A percentile compares a stretch with the other conserved stretches of the same genome.
Conservation (phyloP, 2,329 filamentous ascomycete genomes). For the Macroventuria anomochaeta region DNA sequence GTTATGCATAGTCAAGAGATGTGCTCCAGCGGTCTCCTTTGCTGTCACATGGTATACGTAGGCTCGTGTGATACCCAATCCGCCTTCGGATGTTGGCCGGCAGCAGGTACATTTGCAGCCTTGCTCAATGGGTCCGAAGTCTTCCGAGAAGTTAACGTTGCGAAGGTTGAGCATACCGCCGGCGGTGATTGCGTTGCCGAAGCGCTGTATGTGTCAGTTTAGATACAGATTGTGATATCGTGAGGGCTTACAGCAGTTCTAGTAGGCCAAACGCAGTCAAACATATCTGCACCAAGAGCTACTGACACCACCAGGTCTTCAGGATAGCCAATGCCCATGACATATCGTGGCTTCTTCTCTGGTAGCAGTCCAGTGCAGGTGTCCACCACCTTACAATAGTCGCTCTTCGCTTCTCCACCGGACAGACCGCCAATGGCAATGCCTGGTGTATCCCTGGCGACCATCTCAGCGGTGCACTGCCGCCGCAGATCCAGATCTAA, state of each 20-base stretch:
- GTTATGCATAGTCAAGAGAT: slow-evolving; percentile 89
- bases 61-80: slow-evolving; percentile 82
- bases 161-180: slow-evolving; percentile 84
- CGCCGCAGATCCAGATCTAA: slow-evolving; percentile 84
- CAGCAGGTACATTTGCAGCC: slow-evolving; percentile 85
- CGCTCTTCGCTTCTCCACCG: slow-evolving; percentile 90
- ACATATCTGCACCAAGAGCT: slow-evolving; percentile 97
- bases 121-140: slow-evolving; percentile 84
- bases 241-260: slow-evolving; percentile 72
- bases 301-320: slow-evolving; percentile 94
- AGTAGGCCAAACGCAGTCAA: slow-evolving; percentile 99
- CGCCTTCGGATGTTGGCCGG: slow-evolving; percentile 67
- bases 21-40: slow-evolving; percentile 93
- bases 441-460: slow-evolving; percentile 87
- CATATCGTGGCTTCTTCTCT: slow-evolving; percentile 92
- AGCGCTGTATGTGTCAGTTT: slow-evolving; percentile 60
- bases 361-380: slow-evolving; percentile 86
- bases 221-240: not conserved
- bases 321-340: slow-evolving; percentile 98
- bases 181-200: slow-evolving; percentile 90
- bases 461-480: slow-evolving; percentile 86
- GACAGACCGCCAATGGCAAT: slow-evolving; percentile 96
- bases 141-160: slow-evolving; percentile 74
- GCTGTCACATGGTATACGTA: slow-evolving; percentile 90
- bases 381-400: slow-evolving; percentile 89